These are phyloP conservation scores for Graphilbum fragrans DNA, from an alignment of 2,329 filamentous ascomycete species.

Conservation along the genomic window DNA sequence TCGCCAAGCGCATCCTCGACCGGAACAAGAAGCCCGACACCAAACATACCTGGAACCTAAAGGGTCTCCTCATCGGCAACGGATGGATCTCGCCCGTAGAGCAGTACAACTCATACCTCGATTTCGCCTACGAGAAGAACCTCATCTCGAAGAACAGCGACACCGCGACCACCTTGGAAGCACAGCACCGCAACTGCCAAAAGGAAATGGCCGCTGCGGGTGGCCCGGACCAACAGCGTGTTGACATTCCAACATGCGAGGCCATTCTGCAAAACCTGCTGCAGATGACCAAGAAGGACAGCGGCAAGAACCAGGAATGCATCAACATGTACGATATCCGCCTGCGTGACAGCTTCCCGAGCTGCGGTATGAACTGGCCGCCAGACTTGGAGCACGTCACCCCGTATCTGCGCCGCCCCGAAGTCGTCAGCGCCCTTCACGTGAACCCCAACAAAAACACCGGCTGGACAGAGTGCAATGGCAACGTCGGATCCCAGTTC, in stretches of 20 bases:
- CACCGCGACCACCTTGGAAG: conserved; percentile 52
- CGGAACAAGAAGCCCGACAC: conserved; percentile 57
- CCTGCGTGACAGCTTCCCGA: conserved; percentile 64
- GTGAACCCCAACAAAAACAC: conserved; percentile 70
- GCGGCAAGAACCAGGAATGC: conserved; percentile 47
- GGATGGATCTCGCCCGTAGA: conserved; percentile 89
- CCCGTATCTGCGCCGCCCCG: conserved; percentile 72
- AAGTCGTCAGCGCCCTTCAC: conserved; percentile 71
- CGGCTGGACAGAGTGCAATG: conserved; percentile 86
- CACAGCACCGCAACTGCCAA: conserved; percentile 56
- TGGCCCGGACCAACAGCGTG: conserved; percentile 26
- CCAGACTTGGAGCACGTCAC: conserved; percentile 67
- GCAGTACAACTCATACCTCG: conserved; percentile 80
- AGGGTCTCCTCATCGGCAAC: conserved; percentile 86
- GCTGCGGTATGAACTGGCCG: conserved; percentile 97
- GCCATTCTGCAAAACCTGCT: conserved; percentile 63
- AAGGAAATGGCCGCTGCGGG: conserved; percentile 40
- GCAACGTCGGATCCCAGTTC: conserved; percentile 64
- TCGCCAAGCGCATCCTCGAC: conserved; percentile 79
- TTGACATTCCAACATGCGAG: conserved; percentile 67
- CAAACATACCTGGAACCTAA: conserved; percentile 57
- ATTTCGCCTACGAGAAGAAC: conserved; percentile 66
- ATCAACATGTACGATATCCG: conserved; percentile 97
- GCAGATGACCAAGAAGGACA: conserved; percentile 40
- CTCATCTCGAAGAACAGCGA: conserved; percentile 58